These are phyloP conservation scores for Leptographium radiaticola DNA, from an alignment of 2,329 filamentous ascomycete genomes.

Conservation along the genomic window DNA sequence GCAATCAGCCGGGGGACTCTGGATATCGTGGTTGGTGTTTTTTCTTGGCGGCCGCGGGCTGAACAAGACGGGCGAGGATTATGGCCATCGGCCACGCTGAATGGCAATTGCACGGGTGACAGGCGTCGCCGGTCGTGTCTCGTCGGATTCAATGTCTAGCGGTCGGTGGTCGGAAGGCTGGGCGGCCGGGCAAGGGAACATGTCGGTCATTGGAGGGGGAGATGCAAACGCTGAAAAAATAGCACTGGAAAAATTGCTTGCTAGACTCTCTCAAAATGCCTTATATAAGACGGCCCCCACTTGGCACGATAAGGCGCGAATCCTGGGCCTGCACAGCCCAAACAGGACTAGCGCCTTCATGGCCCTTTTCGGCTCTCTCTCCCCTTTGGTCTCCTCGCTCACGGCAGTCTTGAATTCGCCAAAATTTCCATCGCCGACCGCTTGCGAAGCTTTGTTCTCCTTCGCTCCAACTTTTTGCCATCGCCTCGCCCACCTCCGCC, in stretches of 20 bases:
- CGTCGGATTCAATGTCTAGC: neutral
- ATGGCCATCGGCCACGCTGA: neutral
- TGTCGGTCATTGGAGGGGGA: neutral
- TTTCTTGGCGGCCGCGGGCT: neutral
- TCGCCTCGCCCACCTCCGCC: slow-evolving; percentile 1
- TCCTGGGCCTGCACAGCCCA: neutral
- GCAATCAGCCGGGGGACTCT: neutral
- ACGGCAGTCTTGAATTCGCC: slow-evolving; percentile 7
- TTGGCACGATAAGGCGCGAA: slow-evolving; percentile 6
- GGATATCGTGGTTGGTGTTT: neutral
- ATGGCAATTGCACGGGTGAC: neutral
- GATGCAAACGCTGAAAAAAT: neutral
- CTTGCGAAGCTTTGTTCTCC: neutral
- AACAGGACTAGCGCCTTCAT: slow-evolving; percentile 6
- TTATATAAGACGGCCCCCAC: slow-evolving; percentile 2
- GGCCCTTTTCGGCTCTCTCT: slow-evolving; percentile 2
- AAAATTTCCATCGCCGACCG: slow-evolving; percentile 6
- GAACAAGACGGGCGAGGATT: neutral
- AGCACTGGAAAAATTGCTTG: neutral
- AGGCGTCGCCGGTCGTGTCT: too few relatives aligned
- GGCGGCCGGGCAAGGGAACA: neutral
- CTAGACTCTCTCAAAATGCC: neutral
- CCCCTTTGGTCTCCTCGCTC: slow-evolving; percentile 7
- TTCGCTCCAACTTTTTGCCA: neutral
- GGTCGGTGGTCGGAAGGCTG: neutral